phyloP scores from a whole-genome alignment of 805 yeast species.

The Millerozyma acaciae region DNA sequence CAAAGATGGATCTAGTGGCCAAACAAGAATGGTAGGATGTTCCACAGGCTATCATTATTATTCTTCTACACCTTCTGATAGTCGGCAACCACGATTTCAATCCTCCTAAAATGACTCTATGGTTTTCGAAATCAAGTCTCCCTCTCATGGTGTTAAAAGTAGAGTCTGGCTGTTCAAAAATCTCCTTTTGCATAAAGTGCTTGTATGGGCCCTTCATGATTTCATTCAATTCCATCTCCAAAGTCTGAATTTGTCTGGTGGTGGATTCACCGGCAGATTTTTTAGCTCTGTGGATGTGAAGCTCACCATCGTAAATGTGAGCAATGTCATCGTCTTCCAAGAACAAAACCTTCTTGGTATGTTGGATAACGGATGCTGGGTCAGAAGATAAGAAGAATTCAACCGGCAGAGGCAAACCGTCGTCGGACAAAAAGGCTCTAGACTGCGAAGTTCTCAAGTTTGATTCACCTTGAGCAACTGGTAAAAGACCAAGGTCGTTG shows the following conservation, averaged over 20 bases:
- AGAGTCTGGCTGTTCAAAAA: slow-evolving; percentile 97
- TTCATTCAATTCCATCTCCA: slow-evolving; percentile 95
- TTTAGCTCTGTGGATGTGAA: slow-evolving; percentile 95
- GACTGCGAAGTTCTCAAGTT: slow-evolving; percentile 85
- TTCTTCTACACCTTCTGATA: slow-evolving; percentile 89
- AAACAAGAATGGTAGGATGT: slow-evolving; percentile 98
- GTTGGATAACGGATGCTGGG: slow-evolving; percentile 94
- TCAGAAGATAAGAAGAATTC: slow-evolving; percentile 96
- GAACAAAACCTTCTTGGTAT: slow-evolving; percentile 94
- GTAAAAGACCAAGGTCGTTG: slow-evolving; percentile 37
- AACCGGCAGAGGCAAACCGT: slow-evolving; percentile 86
- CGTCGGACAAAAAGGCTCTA: slow-evolving; percentile 94
- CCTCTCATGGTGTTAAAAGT: slow-evolving; percentile 99
- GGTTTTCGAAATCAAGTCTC: slow-evolving; percentile 86
- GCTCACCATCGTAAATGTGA: slow-evolving; percentile 95
- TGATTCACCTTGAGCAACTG: slow-evolving; percentile 52
- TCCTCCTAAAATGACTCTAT: slow-evolving; percentile 82
- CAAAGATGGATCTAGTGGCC: slow-evolving; percentile 94
- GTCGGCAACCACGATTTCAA: slow-evolving; percentile 78
- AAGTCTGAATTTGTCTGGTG: slow-evolving; percentile 91
- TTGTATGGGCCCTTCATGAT: slow-evolving; percentile 96
- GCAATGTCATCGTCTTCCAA: slow-evolving; percentile 98
- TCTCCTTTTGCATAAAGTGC: slow-evolving; percentile 98
- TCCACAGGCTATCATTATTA: slow-evolving; percentile 99
- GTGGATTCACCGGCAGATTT: slow-evolving; percentile 81